Conservation (phyloP, 1,284 basidiomycete species). For the Papiliotrema laurentii region DNA sequence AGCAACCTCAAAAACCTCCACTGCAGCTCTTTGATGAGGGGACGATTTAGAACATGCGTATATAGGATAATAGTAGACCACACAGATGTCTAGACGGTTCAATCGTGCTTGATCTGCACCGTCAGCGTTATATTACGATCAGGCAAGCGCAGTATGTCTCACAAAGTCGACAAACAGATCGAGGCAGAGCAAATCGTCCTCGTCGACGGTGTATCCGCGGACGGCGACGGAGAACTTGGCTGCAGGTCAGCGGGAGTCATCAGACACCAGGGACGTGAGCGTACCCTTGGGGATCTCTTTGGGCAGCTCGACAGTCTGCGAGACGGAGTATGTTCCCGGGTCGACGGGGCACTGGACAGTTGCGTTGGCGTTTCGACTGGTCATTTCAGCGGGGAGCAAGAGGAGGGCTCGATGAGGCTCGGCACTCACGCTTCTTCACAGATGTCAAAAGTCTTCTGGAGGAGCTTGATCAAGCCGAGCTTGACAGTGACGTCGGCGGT, state of each 20-base stretch:
- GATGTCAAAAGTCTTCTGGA: conserved; percentile 75
- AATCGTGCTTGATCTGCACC: conserved; percentile 9
- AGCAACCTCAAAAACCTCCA: too few species aligned
- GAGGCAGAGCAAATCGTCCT: conserved; percentile 75
- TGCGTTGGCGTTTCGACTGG: conserved; percentile 35
- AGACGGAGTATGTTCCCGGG: conserved; percentile 63
- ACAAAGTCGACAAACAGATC: conserved; percentile 64
- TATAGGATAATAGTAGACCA: too few species aligned
- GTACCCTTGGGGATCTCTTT: conserved; percentile 82
- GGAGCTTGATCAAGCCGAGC: conserved; percentile 77
- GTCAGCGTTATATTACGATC: background rate
- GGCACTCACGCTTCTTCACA: conserved; percentile 84
- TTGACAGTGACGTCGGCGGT: conserved; percentile 83
- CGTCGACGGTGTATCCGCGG: conserved; percentile 67
- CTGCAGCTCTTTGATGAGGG: too few species aligned
- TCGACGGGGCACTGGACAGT: conserved; percentile 54
- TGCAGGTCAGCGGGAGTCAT: conserved; percentile 34
- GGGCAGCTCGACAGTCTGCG: conserved; percentile 75
- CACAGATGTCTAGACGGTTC: too few species aligned
- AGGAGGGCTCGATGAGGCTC: conserved; percentile 3
- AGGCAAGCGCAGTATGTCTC: conserved; percentile 12
- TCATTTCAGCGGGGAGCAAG: background rate
- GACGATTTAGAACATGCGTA: too few species aligned
- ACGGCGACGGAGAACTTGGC: conserved; percentile 81
- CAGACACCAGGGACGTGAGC: conserved; percentile 20